A percentile compares a stretch with the other conserved stretches of the same genome.
Evolutionary conservation across 257 asterid species (phyloP).

Genomic region (Orobanche coerulescens): DNA sequence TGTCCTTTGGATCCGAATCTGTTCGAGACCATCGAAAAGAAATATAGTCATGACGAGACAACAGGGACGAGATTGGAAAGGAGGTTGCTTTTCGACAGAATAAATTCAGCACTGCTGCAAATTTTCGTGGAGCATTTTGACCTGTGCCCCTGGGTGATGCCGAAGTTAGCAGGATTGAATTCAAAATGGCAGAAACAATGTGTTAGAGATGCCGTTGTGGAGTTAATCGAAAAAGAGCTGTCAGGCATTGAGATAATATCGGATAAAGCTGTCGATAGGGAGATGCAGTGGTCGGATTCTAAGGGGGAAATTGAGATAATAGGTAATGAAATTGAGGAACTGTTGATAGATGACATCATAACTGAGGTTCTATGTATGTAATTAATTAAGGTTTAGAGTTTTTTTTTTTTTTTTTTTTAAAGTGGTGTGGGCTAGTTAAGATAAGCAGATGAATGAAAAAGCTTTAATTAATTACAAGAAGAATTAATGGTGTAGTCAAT

Average conservation of each 20-base stretch:
- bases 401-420: background rate
- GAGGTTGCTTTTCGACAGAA: constrained; percentile 54
- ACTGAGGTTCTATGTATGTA: constrained; percentile 32
- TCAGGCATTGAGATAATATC: constrained; percentile 22
- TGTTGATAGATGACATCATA: constrained; percentile 63
- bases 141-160: constrained; percentile 52
- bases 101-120: constrained; percentile 47
- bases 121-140: constrained; percentile 33
- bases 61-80: constrained; percentile 44
- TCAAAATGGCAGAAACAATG: constrained; percentile 31
- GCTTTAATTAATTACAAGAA: constrained; percentile 1
- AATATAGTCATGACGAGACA: constrained; percentile 25
- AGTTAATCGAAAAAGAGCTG: constrained; percentile 30
- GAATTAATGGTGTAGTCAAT: constrained; percentile 8
- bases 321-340: constrained; percentile 53
- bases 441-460: constrained; percentile 19
- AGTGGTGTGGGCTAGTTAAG: constrained; percentile 26
- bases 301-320: constrained; percentile 38
- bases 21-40: constrained; percentile 60
- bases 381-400: constrained; percentile 19
- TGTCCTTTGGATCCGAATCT: constrained; percentile 57
- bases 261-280: constrained; percentile 39
- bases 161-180: constrained; percentile 20
- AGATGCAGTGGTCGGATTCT: constrained; percentile 48
- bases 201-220: constrained; percentile 35